Evolutionary conservation across 768 basidiomycete species (phyloP), one percentile per base, ranked within the genome.

Genomic region (Crassisporium funariophilum): DNA sequence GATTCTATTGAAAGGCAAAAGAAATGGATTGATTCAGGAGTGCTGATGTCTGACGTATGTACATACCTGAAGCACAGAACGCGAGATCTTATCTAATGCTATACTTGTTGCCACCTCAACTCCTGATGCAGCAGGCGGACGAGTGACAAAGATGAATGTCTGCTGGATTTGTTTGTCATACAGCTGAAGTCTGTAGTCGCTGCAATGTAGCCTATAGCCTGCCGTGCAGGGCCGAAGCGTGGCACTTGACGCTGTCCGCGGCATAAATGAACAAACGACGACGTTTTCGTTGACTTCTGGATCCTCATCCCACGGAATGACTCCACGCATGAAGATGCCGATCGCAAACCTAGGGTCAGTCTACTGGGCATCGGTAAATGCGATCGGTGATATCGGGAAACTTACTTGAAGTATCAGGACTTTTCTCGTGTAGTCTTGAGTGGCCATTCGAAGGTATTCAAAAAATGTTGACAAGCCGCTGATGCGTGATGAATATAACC

Each of bases 261-360:
- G 74, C 73, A 83, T 72, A 60, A 85, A 85, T 0, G 82, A 77
- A 52, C 79, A 81, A 6, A 83, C 80, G 5, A 82, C 78, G 7
- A 86, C 75, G 36, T 82, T 81, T 16, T 82, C 67, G 35, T 74
- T 71, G 13, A 84, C 75, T 39, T 80, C 75, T 0, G 78, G 75
- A 47, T 84, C 78, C 55, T 79, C 79, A 38, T 75, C 75, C 78
- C 83, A 83, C 17, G 73, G 65, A 15, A 84, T 73, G 1, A 74
- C 60, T 3, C 84, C 83, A 31, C 78, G 67, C 59, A 86, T 79
- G 59, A 86, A 86, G 10, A 87, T 76, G 0, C 81, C 83, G 19
- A 84, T 62, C 1, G 81, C 65, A 52, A 86, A 85, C 4, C 84
- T 71, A 17, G 79, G 74, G 47, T 84, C 82, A 1, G 79, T 78